Evolutionary conservation across 148 eudicot genomes (phyloP), one percentile per base, ranked within the genome.

Genomic region (Chenopodium berlandieri): DNA sequence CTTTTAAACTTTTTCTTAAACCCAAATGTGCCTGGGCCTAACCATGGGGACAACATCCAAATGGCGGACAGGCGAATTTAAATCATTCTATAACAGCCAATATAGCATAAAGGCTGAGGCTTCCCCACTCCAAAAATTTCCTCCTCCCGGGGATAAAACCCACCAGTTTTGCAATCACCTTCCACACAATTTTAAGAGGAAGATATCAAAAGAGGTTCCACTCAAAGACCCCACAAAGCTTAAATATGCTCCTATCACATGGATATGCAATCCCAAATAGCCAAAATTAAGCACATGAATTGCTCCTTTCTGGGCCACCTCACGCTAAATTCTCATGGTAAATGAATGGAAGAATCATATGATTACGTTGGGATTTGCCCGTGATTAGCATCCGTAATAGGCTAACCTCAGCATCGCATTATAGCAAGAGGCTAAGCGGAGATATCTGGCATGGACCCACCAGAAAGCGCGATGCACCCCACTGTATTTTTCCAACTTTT

Each of bases 191-290:
- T 72, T 27, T 78, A 77, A 60, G 81, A 73, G 83, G 82, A 74
- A 54, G 84, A 58, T 56, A 77, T 81, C 71, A 16, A 74, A 80
- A 34, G 72, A 63, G 86, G 81, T 65, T 65, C 81, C 81, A 84
- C 40, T 74, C 69, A 63, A 37, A 37, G 75, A 58, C 79, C 84
- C 84, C 74, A 80, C 83, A 67, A 76, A 23, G 73, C 78, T 44
- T 74, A 74, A 20, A 78, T 75, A 71, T 73, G 84, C 74, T 81
- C 71, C 65, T 47, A 65, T 81, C 82, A 81, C 71, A 78, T 85
- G 84, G 79, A 85, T 81, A 70, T 85, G 79, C 71, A 68, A 85
- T 85, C 84, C 71, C 77, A 85, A 73, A 66, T 85, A 62, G 82
- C 70, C 84, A 64, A 63, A 52, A 78, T 14, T 73, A 66, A 58